Conservation (phyloP, 352 stramenopile genomes). For the Peronospora destructor region DNA sequence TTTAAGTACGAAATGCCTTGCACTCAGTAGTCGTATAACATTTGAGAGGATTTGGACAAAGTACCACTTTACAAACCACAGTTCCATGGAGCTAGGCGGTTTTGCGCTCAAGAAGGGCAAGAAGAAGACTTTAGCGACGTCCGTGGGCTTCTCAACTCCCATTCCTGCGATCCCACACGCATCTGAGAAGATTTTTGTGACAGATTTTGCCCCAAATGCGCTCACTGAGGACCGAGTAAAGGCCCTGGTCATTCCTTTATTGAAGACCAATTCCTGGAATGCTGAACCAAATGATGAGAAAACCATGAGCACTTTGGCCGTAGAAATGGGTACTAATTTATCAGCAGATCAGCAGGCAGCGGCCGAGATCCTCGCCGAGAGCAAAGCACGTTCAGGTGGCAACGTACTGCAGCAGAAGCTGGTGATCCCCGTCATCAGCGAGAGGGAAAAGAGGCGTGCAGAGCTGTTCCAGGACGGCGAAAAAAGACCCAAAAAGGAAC, state of each 20-base stretch:
- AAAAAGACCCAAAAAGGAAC: conserved; percentile 12
- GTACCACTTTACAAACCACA: neutral
- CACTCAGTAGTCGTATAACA: neutral
- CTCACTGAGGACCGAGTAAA: conserved; percentile 25
- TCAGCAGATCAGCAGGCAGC: conserved; percentile 38
- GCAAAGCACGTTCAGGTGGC: conserved; percentile 1
- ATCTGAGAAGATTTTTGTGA: conserved; percentile 61
- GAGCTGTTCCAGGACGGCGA: conserved; percentile 36
- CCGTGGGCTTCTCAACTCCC: conserved; percentile 21
- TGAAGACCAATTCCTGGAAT: conserved; percentile 57
- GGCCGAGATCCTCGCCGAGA: conserved; percentile 34
- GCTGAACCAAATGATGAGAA: neutral
- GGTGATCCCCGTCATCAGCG: conserved; percentile 47
- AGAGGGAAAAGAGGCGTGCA: conserved; percentile 18
- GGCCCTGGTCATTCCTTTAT: conserved; percentile 63
- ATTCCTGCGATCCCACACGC: conserved; percentile 4
- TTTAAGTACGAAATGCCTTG: too few species aligned
- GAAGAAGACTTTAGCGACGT: conserved; percentile 27
- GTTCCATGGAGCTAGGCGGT: conserved; percentile 50
- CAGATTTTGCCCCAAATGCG: conserved; percentile 51
- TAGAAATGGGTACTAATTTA: conserved; percentile 8
- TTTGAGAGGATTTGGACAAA: neutral
- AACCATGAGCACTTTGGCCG: neutral
- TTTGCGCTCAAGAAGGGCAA: conserved; percentile 76
- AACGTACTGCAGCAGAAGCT: conserved; percentile 21